Conservation (phyloP, 345 rosid species). For the Salix suchowensis region DNA sequence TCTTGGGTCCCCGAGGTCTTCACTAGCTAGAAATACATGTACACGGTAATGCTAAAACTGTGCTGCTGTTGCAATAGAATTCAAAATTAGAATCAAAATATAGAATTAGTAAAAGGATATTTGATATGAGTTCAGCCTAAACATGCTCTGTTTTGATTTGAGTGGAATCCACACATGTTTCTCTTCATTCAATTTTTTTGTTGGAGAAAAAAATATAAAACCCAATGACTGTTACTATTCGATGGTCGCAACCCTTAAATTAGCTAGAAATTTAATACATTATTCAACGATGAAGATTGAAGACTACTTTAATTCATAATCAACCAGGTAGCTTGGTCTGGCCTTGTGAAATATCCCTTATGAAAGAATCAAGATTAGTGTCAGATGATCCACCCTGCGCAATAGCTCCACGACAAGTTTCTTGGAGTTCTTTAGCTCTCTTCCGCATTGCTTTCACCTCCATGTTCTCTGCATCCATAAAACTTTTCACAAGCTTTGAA, state of each 20-base stretch:
- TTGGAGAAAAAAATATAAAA: too few species aligned
- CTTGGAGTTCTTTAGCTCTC: constrained; percentile 9
- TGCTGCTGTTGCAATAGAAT: too few species aligned
- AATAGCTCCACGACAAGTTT: constrained; percentile 11
- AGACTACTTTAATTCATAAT: not conserved
- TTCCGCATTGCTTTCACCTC: constrained; percentile 13
- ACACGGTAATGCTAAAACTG: too few species aligned
- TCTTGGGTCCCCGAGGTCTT: too few species aligned
- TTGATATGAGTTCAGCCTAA: too few species aligned
- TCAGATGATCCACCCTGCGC: constrained; percentile 21
- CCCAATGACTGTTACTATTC: not conserved
- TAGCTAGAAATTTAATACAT: not conserved
- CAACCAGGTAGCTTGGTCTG: not conserved
- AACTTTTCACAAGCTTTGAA: constrained; percentile 8
- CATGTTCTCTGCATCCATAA: constrained; percentile 13
- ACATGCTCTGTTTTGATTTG: too few species aligned
- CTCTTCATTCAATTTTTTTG: too few species aligned
- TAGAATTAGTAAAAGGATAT: too few species aligned
- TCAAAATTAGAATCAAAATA: too few species aligned
- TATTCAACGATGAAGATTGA: not conserved
- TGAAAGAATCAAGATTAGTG: constrained; percentile 15
- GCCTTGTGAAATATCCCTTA: constrained; percentile 3
- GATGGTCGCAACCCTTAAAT: not conserved
- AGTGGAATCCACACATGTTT: too few species aligned
- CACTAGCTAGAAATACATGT: too few species aligned